These are phyloP conservation scores for Suillus spraguei DNA, from an alignment of 768 basidiomycete genomes.

Conservation along the genomic window DNA sequence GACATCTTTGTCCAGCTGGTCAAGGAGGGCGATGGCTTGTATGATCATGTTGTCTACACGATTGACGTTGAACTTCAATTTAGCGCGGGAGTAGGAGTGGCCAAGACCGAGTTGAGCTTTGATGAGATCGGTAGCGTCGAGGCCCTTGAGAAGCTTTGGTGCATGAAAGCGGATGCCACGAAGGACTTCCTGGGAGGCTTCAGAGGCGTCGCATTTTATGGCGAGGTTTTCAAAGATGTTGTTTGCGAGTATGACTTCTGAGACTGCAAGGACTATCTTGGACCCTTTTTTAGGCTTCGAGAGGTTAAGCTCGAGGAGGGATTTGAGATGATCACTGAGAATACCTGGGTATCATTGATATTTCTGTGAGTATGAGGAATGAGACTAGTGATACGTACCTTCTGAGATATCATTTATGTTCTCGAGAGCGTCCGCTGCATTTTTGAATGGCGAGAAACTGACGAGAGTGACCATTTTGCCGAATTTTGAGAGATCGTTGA, in stretches of 20 bases:
- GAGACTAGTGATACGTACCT: conserved; percentile 52
- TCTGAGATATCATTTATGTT: conserved; percentile 97
- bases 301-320: conserved; percentile 86
- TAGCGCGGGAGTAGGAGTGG: conserved; percentile 96
- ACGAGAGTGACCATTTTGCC: conserved; percentile 88
- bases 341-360: conserved; percentile 54
- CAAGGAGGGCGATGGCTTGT: conserved; percentile 96
- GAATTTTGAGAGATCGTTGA: conserved; percentile 87
- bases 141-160: conserved; percentile 83
- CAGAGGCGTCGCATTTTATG: conserved; percentile 73
- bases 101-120: conserved; percentile 97
- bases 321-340: conserved; percentile 80
- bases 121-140: conserved; percentile 84
- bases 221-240: conserved; percentile 74
- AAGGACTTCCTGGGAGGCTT: conserved; percentile 80
- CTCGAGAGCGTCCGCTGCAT: conserved; percentile 90
- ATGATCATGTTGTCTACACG: conserved; percentile 99
- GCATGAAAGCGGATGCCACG: conserved; percentile 94
- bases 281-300: conserved; percentile 74
- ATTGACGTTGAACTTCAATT: conserved; percentile 98
- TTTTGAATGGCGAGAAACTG: conserved; percentile 95
- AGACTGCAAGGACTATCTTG: conserved; percentile 73
- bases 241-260: conserved; percentile 72
- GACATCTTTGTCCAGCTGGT: conserved; percentile 99
- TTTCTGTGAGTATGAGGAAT: conserved; percentile 3